phyloP scores from a whole-genome alignment of 306 rosid species.

The Cicer judaicum region DNA sequence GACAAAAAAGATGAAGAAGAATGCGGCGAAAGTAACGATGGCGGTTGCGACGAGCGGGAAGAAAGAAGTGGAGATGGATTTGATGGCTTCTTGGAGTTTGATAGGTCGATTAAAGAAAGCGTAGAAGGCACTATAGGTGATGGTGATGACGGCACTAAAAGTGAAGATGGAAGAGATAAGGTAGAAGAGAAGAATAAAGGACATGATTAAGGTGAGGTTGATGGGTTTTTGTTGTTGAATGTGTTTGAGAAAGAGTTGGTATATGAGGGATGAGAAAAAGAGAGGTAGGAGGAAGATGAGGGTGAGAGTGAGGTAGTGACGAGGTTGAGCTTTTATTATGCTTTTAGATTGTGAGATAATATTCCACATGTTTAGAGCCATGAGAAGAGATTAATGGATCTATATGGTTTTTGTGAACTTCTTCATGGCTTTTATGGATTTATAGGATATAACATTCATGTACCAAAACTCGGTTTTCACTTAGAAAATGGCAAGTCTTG shows the following conservation, averaged over 20 bases:
- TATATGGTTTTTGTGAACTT: too few species aligned
- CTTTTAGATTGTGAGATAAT: slow-evolving; percentile 50
- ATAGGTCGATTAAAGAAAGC: slow-evolving; percentile 60
- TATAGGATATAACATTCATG: too few species aligned
- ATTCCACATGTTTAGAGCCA: slow-evolving; percentile 33
- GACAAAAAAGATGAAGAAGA: slow-evolving; percentile 9
- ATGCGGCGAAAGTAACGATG: slow-evolving; percentile 29
- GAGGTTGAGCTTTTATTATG: slow-evolving; percentile 58
- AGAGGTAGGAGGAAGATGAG: slow-evolving; percentile 68
- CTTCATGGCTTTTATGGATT: too few species aligned
- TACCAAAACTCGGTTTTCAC: too few species aligned
- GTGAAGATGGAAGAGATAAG: slow-evolving; percentile 47
- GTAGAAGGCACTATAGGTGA: slow-evolving; percentile 62
- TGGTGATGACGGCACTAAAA: slow-evolving; percentile 52
- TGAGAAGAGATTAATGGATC: neutral
- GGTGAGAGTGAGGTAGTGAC: slow-evolving; percentile 62
- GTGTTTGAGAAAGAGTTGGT: slow-evolving; percentile 35
- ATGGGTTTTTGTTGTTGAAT: slow-evolving; percentile 27
- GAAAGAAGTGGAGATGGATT: slow-evolving; percentile 51
- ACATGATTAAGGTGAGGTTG: neutral
- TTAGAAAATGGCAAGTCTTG: too few species aligned
- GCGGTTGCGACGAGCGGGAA: slow-evolving; percentile 54
- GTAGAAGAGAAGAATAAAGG: slow-evolving; percentile 37
- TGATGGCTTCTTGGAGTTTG: slow-evolving; percentile 54
- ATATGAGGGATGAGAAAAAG: slow-evolving; percentile 51